Conservation (phyloP, 345 rosid genomes). For the Citrus hindsii region DNA sequence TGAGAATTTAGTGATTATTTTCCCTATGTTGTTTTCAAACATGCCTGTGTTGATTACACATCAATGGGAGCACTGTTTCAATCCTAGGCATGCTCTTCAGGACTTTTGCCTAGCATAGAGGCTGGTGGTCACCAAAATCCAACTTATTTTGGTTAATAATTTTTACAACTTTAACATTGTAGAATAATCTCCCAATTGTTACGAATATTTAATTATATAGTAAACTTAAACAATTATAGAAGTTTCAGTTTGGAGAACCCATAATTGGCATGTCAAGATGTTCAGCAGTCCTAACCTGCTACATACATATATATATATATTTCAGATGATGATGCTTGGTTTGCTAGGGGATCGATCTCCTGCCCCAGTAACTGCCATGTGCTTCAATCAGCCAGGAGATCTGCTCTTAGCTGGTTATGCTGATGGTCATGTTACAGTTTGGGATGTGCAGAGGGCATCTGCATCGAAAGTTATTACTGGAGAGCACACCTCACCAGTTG, state of each 20-base stretch:
- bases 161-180: neutral
- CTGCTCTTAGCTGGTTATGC: slow-evolving; percentile 94
- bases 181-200: neutral
- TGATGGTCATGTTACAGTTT: slow-evolving; percentile 88
- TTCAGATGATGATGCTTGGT: slow-evolving; percentile 84
- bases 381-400: slow-evolving; percentile 91
- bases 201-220: neutral
- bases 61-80: neutral
- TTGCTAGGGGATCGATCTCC: slow-evolving; percentile 73
- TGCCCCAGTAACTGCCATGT: slow-evolving; percentile 79
- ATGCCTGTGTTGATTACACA: neutral
- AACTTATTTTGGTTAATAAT: neutral
- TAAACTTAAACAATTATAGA: neutral
- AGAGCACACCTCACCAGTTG: slow-evolving; percentile 81
- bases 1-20: neutral
- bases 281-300: slow-evolving; percentile 7
- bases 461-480: slow-evolving; percentile 84
- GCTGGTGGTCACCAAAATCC: neutral
- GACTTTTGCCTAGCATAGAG: neutral
- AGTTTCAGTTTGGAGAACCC: neutral
- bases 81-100: neutral
- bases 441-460: slow-evolving; percentile 87
- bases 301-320: neutral
- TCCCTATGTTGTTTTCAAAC: neutral
- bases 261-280: neutral